A percentile compares a stretch with the other conserved stretches of the same genome.
phyloP scores from a whole-genome alignment of 306 rosid species.

The Styphnolobium japonicum region DNA sequence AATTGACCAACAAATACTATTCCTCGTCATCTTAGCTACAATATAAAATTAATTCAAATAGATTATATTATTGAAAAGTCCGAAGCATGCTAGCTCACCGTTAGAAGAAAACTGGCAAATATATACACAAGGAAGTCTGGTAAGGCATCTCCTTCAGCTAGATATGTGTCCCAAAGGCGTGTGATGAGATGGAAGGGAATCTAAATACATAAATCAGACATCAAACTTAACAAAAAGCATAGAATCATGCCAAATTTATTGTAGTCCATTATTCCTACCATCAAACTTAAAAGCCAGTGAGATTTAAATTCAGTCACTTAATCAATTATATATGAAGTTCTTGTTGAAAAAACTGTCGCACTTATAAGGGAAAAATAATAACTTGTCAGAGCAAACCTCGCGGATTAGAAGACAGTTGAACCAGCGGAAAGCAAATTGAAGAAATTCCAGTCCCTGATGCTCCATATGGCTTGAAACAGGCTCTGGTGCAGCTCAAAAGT shows the following conservation, averaged over 20 bases:
- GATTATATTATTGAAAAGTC: neutral
- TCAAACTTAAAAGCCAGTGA: constrained; percentile 5
- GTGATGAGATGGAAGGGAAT: constrained; percentile 89
- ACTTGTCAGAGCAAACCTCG: constrained; percentile 58
- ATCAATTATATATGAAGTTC: neutral
- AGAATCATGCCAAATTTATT: constrained; percentile 1
- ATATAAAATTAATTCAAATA: constrained; percentile 16
- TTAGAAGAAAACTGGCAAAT: constrained; percentile 95
- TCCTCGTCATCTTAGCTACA: neutral
- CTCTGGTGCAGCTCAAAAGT: constrained; percentile 45
- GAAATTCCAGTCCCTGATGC: constrained; percentile 90
- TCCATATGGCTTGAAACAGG: constrained; percentile 96
- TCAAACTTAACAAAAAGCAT: constrained; percentile 35
- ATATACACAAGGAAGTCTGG: constrained; percentile 98
- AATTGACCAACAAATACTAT: neutral
- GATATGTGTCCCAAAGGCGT: constrained; percentile 99
- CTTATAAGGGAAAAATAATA: neutral
- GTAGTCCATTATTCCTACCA: neutral
- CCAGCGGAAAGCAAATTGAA: constrained; percentile 99
- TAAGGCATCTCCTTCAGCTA: constrained; percentile 96
- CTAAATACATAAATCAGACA: constrained; percentile 42
- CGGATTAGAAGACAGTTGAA: constrained; percentile 97
- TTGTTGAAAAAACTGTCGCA: neutral
- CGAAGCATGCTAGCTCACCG: constrained; percentile 55
- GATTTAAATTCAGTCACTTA: neutral